Base-by-base conservation (phyloP, 371 early-diverging fungal species). In the Zychaea mexicana region DNA sequence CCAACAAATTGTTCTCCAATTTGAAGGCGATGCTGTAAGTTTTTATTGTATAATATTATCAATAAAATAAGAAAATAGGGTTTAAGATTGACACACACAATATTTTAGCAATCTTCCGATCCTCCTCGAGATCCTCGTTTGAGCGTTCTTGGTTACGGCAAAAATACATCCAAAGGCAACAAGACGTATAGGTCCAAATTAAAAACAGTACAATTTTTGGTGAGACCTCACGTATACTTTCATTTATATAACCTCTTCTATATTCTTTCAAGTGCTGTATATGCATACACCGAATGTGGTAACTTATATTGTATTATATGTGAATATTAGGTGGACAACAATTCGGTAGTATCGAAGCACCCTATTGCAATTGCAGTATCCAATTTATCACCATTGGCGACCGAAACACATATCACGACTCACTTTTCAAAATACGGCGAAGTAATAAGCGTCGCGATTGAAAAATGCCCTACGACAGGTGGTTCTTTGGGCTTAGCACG, bases 341-440 rank as follows among this genome's bases (percentile, higher is more conserved):
- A 74, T 57, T 81, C 81, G 22, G 62, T 65, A 15, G 78, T 76
- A 15, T 70, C 79, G 31, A 67, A 66, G 33, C 77, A 79, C 5
- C 68, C 68, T 12, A 66, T 61, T 1, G 73, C 69, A 12, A 67
- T 81, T 12, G 59, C 78, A 2, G 73, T 77, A 26, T 78, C 82
- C 32, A 67, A 73, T 28, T 65, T 81, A 22, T 74, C 79, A 27
- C 75, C 79, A 27, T 57, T 78, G 1, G 77, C 77, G 59, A 81
- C 79, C 12, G 82, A 76, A 61, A 32, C 73, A 7, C 79, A 81
- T 58, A 70, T 81, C 15, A 72, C 66, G 17, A 81, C 85, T 1
- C 70, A 71, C 39, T 82, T 86, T 60, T 84, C 86, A 49, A 73
- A 83, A 24, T 86, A 85, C 66, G 85, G 86, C 2, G 73, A 80